These are phyloP conservation scores for Middelhovenomyces tepae DNA, from an alignment of 805 yeast genomes.

Conservation along the genomic window DNA sequence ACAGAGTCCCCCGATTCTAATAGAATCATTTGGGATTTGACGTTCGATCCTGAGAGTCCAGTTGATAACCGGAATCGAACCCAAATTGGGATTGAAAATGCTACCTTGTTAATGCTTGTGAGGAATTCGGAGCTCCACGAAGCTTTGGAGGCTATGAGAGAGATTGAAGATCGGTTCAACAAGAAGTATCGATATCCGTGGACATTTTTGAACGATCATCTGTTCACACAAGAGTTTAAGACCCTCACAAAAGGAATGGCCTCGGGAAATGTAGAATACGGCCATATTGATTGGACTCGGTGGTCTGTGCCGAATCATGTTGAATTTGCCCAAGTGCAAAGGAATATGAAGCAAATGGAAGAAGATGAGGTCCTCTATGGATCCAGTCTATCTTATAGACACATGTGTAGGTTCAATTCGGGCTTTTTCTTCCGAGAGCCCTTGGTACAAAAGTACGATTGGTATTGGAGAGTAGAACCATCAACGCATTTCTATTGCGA, in stretches of 20 bases:
- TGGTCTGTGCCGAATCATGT: slow-evolving; percentile 76
- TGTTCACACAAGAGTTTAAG: slow-evolving; percentile 75
- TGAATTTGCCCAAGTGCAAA: slow-evolving; percentile 46
- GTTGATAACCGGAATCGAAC: slow-evolving; percentile 20
- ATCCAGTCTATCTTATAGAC: slow-evolving; percentile 59
- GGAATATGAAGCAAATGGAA: slow-evolving; percentile 36
- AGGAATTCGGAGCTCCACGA: slow-evolving; percentile 71
- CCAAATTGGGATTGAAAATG: slow-evolving; percentile 57
- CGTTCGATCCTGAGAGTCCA: slow-evolving; percentile 1
- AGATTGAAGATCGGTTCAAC: slow-evolving; percentile 89
- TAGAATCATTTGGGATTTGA: no score
- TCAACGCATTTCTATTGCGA: slow-evolving; percentile 85
- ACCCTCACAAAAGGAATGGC: slow-evolving; percentile 54
- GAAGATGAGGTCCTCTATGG: slow-evolving; percentile 52
- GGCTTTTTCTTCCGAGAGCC: slow-evolving; percentile 83
- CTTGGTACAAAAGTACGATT: slow-evolving; percentile 63
- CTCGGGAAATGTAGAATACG: slow-evolving; percentile 73
- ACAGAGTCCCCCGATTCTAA: no score
- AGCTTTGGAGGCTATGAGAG: slow-evolving; percentile 67
- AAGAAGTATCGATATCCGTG: slow-evolving; percentile 76
- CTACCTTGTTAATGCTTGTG: slow-evolving; percentile 80
- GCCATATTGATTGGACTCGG: slow-evolving; percentile 67
- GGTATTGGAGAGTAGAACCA: slow-evolving; percentile 95
- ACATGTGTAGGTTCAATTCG: slow-evolving; percentile 93
- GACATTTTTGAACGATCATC: slow-evolving; percentile 89